Evolutionary conservation across 129 eudicot species (phyloP), one percentile per base, ranked within the genome.

Genomic region (Lactuca saligna): DNA sequence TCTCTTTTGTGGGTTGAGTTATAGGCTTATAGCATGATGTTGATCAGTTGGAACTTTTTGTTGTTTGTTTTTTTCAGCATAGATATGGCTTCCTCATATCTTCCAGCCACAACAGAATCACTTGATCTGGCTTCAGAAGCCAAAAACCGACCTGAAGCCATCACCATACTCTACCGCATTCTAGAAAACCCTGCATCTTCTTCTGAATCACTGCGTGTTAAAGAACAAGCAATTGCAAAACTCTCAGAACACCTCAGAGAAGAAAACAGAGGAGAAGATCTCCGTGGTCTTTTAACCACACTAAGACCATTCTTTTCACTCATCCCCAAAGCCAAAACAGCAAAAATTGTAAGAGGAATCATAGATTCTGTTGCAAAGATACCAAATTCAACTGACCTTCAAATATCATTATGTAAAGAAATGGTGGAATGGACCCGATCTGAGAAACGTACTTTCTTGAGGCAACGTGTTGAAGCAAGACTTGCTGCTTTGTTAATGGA

Each of bases 391-490:
- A 76, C 91, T 1, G 83, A 77, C 51, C 91, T 86, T 61, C 91
- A 82, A 65, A 82, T 82, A 60, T 69, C 91, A 69, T 71, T 86
- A 3, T 86, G 91, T 71, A 80, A 82, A 56, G 91, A 86, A 56
- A 86, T 86, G 75, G 88, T 86, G 57, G 83, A 86, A 59, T 86
- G 91, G 91, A 80, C 88, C 16, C 79, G 88, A 2, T 55, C 85
- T 15, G 91, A 86, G 58, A 86, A 86, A 68, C 77, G 87, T 2
- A 78, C 87, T 16, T 82, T 82, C 70, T 68, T 78, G 6, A 76
- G 87, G 72, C 87, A 82, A 41, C 57, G 87, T 17, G 87, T 82
- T 34, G 87, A 82, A 71, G 84, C 84, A 15, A 69, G 84, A 11
- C 80, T 75, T 57, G 84, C 84, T 61, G 76, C 84, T 32, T 54